phyloP scores from a whole-genome alignment of 805 yeast species.

The Metschnikowia gelsemii region DNA sequence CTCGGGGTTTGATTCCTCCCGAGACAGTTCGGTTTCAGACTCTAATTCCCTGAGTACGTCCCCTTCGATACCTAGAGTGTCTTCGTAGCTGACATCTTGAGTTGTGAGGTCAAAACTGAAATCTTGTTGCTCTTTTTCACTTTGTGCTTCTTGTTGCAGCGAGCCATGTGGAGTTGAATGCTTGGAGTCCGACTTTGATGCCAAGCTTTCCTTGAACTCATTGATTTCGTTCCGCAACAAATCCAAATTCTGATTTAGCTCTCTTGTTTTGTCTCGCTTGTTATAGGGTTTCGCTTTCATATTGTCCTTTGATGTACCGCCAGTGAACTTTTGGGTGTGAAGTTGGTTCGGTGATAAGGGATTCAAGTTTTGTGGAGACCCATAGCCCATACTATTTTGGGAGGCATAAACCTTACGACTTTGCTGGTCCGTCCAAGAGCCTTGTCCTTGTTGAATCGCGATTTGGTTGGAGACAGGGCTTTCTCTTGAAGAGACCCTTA shows the following conservation, averaged over 20 bases:
- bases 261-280: conserved; percentile 30
- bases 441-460: too few species aligned
- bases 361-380: background rate
- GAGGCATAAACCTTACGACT: conserved; percentile 1
- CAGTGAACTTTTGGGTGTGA: background rate
- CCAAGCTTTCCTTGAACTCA: conserved; percentile 44
- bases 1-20: background rate
- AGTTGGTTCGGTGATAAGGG: conserved; percentile 1
- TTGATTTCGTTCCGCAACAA: conserved; percentile 42
- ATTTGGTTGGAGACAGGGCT: background rate
- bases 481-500: background rate
- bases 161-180: background rate
- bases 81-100: conserved; percentile 42
- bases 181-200: conserved; percentile 15
- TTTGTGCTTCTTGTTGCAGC: background rate
- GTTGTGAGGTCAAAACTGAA: conserved; percentile 41
- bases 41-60: conserved; percentile 28
- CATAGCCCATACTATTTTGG: background rate
- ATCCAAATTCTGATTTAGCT: conserved; percentile 43
- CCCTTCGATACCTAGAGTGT: conserved; percentile 36
- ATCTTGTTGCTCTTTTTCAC: conserved; percentile 20
- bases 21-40: background rate
- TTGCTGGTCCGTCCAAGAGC: background rate
- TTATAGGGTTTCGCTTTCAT: conserved; percentile 3
- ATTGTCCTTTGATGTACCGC: background rate